Percentiles rank a stretch among this genome's conserved stretches.
Conservation (phyloP, 177 flowering plant species). For the Vitis hybrid region DNA sequence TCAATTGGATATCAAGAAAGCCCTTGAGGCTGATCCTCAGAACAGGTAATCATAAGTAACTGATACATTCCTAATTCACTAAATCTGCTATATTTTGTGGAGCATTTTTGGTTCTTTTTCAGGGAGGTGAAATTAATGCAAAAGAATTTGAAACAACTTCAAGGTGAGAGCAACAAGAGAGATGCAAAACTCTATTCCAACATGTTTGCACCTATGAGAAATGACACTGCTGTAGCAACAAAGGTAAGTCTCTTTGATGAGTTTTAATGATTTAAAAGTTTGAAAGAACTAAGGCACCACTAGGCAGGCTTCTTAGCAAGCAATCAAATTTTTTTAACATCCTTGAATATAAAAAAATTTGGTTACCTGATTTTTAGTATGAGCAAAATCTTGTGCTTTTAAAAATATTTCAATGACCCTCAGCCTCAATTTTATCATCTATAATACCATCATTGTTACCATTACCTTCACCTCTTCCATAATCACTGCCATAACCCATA, state of each 20-base stretch:
- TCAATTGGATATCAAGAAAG: constrained; percentile 67
- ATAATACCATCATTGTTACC: not conserved
- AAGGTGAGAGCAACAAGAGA: constrained; percentile 63
- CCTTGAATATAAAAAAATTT: too few relatives aligned
- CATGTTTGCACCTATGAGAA: constrained; percentile 53
- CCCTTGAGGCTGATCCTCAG: constrained; percentile 60
- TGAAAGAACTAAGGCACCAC: not conserved
- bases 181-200: constrained; percentile 58
- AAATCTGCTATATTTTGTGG: not conserved
- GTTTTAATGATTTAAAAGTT: not conserved
- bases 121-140: constrained; percentile 61
- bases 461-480: not conserved
- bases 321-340: too few relatives aligned
- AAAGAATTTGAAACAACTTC: constrained; percentile 52
- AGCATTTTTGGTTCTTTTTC: constrained; percentile 7
- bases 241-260: constrained; percentile 25
- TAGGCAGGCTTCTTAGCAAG: not conserved
- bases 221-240: constrained; percentile 25
- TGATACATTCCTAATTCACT: not conserved
- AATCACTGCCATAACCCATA: not conserved
- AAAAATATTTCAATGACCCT: too few relatives aligned
- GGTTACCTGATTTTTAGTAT: too few relatives aligned
- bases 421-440: not conserved
- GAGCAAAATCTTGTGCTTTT: too few relatives aligned
- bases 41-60: constrained; percentile 43